phyloP scores from a whole-genome alignment of 1,284 basidiomycete genomes.

The Xerocomus amazonicus region DNA sequence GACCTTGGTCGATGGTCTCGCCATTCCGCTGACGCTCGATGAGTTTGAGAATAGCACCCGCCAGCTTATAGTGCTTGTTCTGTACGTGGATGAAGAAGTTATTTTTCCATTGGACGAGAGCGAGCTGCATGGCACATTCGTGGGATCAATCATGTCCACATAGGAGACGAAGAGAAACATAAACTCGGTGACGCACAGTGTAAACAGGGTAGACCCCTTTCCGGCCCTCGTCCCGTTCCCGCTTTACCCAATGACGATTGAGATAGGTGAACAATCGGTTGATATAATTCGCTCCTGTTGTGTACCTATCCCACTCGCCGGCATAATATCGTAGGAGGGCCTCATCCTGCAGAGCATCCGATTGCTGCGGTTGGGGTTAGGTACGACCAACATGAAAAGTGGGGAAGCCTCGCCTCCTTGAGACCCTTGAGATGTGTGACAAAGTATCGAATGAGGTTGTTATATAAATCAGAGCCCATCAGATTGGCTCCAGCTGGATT shows the following conservation, averaged over 20 bases:
- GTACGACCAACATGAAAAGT: neutral
- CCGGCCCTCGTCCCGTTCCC: constrained; percentile 96
- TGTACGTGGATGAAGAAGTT: constrained; percentile 91
- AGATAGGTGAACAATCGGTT: constrained; percentile 95
- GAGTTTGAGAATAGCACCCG: constrained; percentile 82
- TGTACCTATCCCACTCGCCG: constrained; percentile 93
- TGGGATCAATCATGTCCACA: constrained; percentile 6
- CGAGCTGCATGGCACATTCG: constrained; percentile 54
- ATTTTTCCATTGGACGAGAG: constrained; percentile 92
- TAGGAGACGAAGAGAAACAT: neutral
- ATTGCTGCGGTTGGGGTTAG: constrained; percentile 48
- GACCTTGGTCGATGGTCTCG: constrained; percentile 87
- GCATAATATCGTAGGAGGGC: constrained; percentile 91
- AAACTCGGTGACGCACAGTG: constrained; percentile 63
- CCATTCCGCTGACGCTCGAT: constrained; percentile 95
- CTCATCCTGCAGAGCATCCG: constrained; percentile 81
- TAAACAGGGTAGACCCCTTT: constrained; percentile 96
- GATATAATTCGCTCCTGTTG: constrained; percentile 93
- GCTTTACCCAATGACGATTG: constrained; percentile 99
- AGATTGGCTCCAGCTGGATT: constrained; percentile 82
- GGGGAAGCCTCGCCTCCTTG: constrained; percentile 50
- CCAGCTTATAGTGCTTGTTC: constrained; percentile 76
- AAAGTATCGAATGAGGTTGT: constrained; percentile 85
- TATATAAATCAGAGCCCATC: constrained; percentile 94
- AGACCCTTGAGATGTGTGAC: constrained; percentile 70